Percentiles rank a stretch among this genome's conserved stretches.
phyloP scores from a whole-genome alignment of 2,329 filamentous ascomycete genomes.

The Thielaviopsis punctulata region DNA sequence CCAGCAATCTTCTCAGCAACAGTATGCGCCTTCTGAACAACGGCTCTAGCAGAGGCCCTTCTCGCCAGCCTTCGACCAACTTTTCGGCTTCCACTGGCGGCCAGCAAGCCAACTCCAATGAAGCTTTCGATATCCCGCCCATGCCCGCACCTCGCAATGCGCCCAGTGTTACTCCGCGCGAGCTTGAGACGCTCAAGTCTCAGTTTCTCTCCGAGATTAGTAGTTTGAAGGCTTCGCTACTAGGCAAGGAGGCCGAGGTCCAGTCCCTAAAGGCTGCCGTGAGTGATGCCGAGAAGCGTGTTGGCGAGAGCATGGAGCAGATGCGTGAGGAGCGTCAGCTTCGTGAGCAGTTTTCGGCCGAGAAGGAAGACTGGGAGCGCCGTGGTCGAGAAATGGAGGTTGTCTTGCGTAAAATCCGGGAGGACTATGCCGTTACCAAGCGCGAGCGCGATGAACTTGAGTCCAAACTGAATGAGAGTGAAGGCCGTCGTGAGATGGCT shows the following conservation, averaged over 20 bases:
- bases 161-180: conserved; percentile 76
- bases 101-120: conserved; percentile 46
- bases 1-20: conserved; percentile 6
- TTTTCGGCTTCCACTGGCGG: conserved; percentile 28
- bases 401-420: conserved; percentile 61
- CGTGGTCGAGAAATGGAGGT: conserved; percentile 73
- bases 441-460: conserved; percentile 67
- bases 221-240: conserved; percentile 78
- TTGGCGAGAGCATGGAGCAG: conserved; percentile 70
- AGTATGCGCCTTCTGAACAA: conserved; percentile 31
- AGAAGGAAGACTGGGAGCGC: conserved; percentile 70
- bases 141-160: conserved; percentile 82
- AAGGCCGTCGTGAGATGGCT: conserved; percentile 54
- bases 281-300: conserved; percentile 77
- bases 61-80: conserved; percentile 19
- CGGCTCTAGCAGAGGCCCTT: conserved; percentile 15
- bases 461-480: conserved; percentile 57
- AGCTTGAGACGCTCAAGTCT: conserved; percentile 85
- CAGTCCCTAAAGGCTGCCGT: conserved; percentile 74
- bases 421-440: conserved; percentile 63
- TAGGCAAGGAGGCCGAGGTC: conserved; percentile 85
- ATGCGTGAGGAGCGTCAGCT: conserved; percentile 58
- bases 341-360: conserved; percentile 54
- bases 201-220: conserved; percentile 83
- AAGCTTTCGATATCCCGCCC: conserved; percentile 73